Evolutionary conservation across 2,329 filamentous ascomycete genomes (phyloP), one percentile per base, ranked within the genome.

Genomic region (Ophiosphaerella korrae): DNA sequence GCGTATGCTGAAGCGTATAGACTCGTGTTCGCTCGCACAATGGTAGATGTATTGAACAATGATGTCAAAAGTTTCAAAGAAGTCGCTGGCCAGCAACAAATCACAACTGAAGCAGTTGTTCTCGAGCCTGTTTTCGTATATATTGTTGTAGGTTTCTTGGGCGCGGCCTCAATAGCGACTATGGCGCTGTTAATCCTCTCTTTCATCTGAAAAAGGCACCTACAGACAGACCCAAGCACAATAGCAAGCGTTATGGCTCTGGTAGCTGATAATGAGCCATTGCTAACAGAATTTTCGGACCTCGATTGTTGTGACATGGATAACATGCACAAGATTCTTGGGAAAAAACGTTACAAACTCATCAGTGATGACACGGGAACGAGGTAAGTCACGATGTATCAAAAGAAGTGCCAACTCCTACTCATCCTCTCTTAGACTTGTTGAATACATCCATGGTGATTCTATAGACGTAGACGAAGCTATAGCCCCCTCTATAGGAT

Each of bases 1-100:
- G 71, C 74, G 0, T 79, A 77, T 39, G 65, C 75, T 24, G 62
- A 64, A 1, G 75, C 76, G 0, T 78, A 81, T 45, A 62, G 74
- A 12, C 26, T 81, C 0, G 55, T 80, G 0, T 80, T 81, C 37
- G 55, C 74, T 0, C 60, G 73, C 1, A 50, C 63, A 0, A 67
- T 77, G 66, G 52, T 58, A 0, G 68, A 75, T 5, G 53, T 75
- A 1, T 49, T 76, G 0, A 48, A 43, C 0, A 9, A 26, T 0
- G 45, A 63, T 6, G 49, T 65, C 5, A 4, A 9, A 0, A 12
- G 31, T 13, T 62, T 42, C 7, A 40, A 29, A 14, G 36, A 33
- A 41, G 45, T 23, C 2, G 34, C 23, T 1, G 71, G 74, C 0
- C 34, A 46, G 2, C 51, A 55, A 0, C 16, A 45, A 6, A 62